phyloP scores from a whole-genome alignment of 1,139 yeast species.

The Geotrichum siamense region DNA sequence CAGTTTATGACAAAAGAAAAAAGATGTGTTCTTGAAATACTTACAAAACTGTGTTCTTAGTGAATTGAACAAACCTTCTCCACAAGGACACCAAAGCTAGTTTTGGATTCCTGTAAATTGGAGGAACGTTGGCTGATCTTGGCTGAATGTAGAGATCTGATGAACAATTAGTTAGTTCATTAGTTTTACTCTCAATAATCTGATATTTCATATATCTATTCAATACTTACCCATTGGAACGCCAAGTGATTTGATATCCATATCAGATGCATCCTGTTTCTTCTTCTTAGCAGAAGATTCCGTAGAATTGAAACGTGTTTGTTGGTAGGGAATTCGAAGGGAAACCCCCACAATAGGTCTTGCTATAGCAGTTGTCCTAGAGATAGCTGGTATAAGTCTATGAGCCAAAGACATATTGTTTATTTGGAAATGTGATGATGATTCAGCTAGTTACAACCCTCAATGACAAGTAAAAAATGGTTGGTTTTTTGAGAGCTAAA shows the following conservation, averaged over 20 bases:
- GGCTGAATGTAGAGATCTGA: constrained; percentile 41
- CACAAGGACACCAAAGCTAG: constrained; percentile 37
- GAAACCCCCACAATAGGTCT: neutral
- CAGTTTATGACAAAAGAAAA: constrained; percentile 25
- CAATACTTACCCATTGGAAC: constrained; percentile 25
- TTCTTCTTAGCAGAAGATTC: neutral
- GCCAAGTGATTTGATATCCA: constrained; percentile 26
- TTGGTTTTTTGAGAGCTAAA: too few species aligned
- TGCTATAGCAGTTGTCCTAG: neutral
- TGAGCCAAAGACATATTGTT: constrained; percentile 2
- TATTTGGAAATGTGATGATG: too few species aligned
- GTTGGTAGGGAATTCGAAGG: constrained; percentile 15
- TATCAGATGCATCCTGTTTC: constrained; percentile 13
- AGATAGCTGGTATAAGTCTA: constrained; percentile 2
- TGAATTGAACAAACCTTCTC: constrained; percentile 48
- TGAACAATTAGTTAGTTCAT: neutral
- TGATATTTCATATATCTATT: too few species aligned
- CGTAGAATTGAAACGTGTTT: neutral
- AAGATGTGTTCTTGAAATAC: too few species aligned
- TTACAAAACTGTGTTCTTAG: constrained; percentile 48
- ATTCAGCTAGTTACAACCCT: too few species aligned
- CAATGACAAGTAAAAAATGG: too few species aligned
- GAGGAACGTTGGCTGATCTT: constrained; percentile 41
- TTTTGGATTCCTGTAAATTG: constrained; percentile 38
- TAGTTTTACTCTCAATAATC: neutral